Evolutionary conservation across 305 asterid genomes (phyloP).

Genomic region (Ilex paraguariensis): DNA sequence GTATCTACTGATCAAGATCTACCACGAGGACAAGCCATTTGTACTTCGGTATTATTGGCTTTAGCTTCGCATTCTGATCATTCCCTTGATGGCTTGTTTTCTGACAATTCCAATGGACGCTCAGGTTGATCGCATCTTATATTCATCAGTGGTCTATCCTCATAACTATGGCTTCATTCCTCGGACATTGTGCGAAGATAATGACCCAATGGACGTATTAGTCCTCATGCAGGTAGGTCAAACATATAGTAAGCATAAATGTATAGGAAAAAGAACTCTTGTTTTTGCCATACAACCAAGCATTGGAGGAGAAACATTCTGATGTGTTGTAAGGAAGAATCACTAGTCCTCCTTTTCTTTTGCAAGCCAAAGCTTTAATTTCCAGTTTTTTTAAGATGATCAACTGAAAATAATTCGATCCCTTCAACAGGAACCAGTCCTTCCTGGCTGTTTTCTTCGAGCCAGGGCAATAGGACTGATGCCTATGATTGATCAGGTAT

Average conservation of each 20-base stretch:
- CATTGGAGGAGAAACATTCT: too few relatives aligned
- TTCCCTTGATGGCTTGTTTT: background rate
- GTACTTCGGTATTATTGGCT: too few relatives aligned
- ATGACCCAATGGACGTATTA: slow-evolving; percentile 27
- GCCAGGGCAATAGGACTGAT: background rate
- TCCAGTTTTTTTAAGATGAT: background rate
- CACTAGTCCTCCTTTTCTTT: too few relatives aligned
- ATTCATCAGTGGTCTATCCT: slow-evolving; percentile 33
- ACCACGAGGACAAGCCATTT: too few relatives aligned
- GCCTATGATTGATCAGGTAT: background rate
- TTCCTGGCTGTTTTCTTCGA: background rate
- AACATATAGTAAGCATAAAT: too few relatives aligned
- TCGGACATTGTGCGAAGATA: slow-evolving; percentile 30
- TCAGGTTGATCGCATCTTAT: slow-evolving; percentile 25
- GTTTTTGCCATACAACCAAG: too few relatives aligned
- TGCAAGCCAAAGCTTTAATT: too few relatives aligned
- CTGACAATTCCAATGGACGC: slow-evolving; percentile 5
- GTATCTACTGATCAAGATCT: too few relatives aligned
- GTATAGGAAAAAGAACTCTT: too few relatives aligned
- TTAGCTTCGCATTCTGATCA: too few relatives aligned
- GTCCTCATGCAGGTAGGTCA: slow-evolving; percentile 31
- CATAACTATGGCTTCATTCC: slow-evolving; percentile 33
- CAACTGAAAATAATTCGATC: background rate
- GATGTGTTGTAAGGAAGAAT: too few relatives aligned
- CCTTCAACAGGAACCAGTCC: background rate